A percentile compares a stretch with the other conserved stretches of the same genome.
phyloP scores from a whole-genome alignment of 2,329 filamentous ascomycete species.

The Aspergillus quadrilineatus region DNA sequence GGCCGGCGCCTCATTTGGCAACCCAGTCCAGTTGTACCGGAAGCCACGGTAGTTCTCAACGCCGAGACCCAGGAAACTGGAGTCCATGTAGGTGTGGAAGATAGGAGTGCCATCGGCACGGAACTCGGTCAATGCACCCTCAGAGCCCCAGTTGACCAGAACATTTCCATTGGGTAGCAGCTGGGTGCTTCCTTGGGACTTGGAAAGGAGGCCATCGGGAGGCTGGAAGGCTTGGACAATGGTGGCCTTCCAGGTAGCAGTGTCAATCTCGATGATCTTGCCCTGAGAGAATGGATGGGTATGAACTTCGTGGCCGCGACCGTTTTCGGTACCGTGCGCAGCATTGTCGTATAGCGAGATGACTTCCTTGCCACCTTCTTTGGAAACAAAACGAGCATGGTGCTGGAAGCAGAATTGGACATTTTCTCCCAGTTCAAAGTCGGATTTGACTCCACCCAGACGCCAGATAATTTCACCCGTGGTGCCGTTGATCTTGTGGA shows the following conservation, averaged over 20 bases:
- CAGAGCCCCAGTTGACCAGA: constrained; percentile 33
- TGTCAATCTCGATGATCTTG: constrained; percentile 48
- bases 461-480: constrained; percentile 12
- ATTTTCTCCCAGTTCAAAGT: constrained; percentile 11
- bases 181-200: constrained; percentile 30
- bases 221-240: constrained; percentile 14
- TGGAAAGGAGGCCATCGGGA: constrained; percentile 22
- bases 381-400: constrained; percentile 9
- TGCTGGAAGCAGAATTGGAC: constrained; percentile 15
- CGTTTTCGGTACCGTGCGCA: constrained; percentile 34
- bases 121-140: constrained; percentile 23
- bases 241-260: constrained; percentile 24
- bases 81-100: constrained; percentile 37
- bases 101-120: constrained; percentile 28
- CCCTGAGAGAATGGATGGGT: constrained; percentile 46
- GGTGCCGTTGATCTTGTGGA: constrained; percentile 10
- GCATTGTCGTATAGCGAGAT: constrained; percentile 32
- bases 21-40: constrained; percentile 38
- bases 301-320: constrained; percentile 37
- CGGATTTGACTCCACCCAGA: constrained; percentile 7
- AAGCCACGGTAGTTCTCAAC: constrained; percentile 40
- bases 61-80: constrained; percentile 14
- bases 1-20: constrained; percentile 32
- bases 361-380: constrained; percentile 9
- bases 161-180: constrained; percentile 27